Evolutionary conservation across 2,329 filamentous ascomycete genomes (phyloP).

Genomic region (Diaporthe sp.): DNA sequence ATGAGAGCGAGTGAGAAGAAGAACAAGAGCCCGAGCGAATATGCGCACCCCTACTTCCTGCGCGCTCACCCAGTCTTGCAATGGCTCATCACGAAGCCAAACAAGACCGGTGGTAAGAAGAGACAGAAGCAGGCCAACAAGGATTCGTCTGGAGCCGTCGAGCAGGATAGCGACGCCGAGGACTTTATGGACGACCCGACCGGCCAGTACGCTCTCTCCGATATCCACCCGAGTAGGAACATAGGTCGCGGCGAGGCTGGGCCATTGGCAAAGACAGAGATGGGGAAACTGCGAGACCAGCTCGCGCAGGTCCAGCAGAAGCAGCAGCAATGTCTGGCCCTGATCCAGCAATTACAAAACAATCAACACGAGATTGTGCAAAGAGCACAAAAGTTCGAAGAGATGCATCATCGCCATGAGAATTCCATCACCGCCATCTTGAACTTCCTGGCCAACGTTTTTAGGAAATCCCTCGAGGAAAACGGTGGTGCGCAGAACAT

Average conservation of each 20-base stretch:
- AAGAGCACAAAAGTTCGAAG: conserved; percentile 90
- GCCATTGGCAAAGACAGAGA: conserved; percentile 76
- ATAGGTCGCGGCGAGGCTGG: conserved; percentile 59
- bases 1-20: conserved; percentile 98
- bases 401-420: conserved; percentile 94
- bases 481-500: conserved; percentile 82
- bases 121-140: conserved; percentile 67
- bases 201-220: conserved; percentile 41
- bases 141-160: conserved; percentile 59
- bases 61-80: conserved; percentile 91
- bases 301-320: conserved; percentile 86
- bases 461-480: conserved; percentile 91
- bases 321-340: conserved; percentile 86
- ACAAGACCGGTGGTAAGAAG: conserved; percentile 73
- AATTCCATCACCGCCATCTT: conserved; percentile 99
- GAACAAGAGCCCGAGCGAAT: conserved; percentile 98
- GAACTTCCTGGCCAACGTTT: conserved; percentile 96
- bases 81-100: conserved; percentile 97
- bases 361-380: conserved; percentile 91
- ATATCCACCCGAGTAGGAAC: conserved; percentile 49
- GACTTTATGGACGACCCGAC: conserved; percentile 56
- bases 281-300: conserved; percentile 82
- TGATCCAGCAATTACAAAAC: conserved; percentile 82
- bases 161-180: conserved; percentile 79
- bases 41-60: conserved; percentile 96